Conservation (phyloP, 305 asterid species). For the Andrographis paniculata region DNA sequence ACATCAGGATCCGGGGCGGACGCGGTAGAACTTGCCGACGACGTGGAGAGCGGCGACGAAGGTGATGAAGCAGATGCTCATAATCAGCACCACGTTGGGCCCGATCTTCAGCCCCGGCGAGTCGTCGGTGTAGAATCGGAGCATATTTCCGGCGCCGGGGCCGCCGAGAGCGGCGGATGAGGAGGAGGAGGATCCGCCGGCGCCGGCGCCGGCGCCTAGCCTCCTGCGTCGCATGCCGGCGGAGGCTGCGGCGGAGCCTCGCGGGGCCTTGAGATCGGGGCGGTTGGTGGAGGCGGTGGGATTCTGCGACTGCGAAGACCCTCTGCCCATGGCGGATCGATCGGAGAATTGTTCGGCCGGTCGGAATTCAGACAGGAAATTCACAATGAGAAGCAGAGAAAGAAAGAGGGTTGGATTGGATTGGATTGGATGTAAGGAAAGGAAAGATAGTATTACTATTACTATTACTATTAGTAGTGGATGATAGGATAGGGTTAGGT, state of each 20-base stretch:
- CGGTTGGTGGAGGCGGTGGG: constrained; percentile 41
- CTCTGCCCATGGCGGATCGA: constrained; percentile 38
- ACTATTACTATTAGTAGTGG: too few species aligned
- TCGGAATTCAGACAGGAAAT: too few species aligned
- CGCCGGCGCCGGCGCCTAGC: constrained; percentile 29
- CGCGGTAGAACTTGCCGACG: constrained; percentile 59
- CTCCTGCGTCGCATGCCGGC: constrained; percentile 69
- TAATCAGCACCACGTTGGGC: constrained; percentile 61
- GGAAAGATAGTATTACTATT: too few species aligned
- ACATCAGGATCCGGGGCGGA: constrained; percentile 34
- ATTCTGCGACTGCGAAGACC: constrained; percentile 57
- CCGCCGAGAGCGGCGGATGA: constrained; percentile 20
- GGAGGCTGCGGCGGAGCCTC: constrained; percentile 63
- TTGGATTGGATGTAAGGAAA: too few species aligned
- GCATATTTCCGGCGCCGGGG: constrained; percentile 44
- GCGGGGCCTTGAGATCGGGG: constrained; percentile 42
- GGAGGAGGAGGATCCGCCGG: constrained; percentile 21
- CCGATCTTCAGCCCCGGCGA: constrained; percentile 69
- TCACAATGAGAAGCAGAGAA: background rate
- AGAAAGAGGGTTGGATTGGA: background rate
- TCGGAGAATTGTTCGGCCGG: background rate
- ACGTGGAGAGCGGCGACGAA: constrained; percentile 65
- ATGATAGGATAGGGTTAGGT: too few species aligned
- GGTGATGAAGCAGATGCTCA: constrained; percentile 73
- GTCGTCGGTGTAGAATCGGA: constrained; percentile 68